A percentile compares a stretch with the other conserved stretches of the same genome.
Conservation (phyloP, 805 yeast genomes). For the Naumovozyma dairenensis region DNA sequence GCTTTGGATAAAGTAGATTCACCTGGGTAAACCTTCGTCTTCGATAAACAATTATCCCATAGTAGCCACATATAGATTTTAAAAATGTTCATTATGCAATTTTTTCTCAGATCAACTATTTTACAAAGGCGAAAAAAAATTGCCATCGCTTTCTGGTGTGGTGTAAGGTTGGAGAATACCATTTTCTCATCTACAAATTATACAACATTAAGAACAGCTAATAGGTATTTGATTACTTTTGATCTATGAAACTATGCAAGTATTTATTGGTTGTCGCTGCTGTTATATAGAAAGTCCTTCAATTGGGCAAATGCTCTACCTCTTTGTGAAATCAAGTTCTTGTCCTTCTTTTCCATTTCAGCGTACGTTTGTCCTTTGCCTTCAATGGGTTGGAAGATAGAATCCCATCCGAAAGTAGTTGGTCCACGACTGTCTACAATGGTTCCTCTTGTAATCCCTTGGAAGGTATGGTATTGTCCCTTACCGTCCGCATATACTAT, state of each 20-base stretch:
- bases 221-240: not conserved
- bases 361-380: conserved; percentile 70
- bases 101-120: too few relatives aligned
- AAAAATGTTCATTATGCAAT: too few relatives aligned
- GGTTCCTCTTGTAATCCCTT: conserved; percentile 72
- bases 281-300: conserved; percentile 38
- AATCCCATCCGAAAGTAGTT: conserved; percentile 87
- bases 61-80: too few relatives aligned
- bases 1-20: too few relatives aligned
- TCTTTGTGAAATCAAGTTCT: conserved; percentile 82
- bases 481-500: conserved; percentile 86
- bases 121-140: conserved; percentile 1
- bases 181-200: too few relatives aligned
- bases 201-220: too few relatives aligned
- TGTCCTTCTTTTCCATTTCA: conserved; percentile 68
- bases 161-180: conserved; percentile 4
- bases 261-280: too few relatives aligned
- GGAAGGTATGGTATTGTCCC: conserved; percentile 69
- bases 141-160: conserved; percentile 1
- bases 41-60: too few relatives aligned
- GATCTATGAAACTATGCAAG: not conserved
- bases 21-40: too few relatives aligned
- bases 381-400: conserved; percentile 64
- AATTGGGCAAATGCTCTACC: conserved; percentile 72
- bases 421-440: conserved; percentile 78